Evolutionary conservation across 257 asterid species (phyloP), one percentile per base, ranked within the genome.

Genomic region (Haberlea rhodopensis): DNA sequence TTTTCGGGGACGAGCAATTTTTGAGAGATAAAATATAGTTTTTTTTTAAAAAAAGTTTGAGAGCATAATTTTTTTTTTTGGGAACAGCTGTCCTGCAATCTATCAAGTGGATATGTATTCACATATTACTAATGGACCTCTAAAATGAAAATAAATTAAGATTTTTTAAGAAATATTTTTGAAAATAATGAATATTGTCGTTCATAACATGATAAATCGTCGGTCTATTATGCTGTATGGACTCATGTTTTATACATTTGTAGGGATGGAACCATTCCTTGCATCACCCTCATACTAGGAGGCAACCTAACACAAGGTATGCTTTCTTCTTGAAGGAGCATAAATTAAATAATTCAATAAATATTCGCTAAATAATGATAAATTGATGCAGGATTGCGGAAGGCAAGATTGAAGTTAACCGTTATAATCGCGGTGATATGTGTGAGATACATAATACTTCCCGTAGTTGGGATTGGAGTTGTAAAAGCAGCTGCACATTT

Each of bases 241-340:
- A 27, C 48, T 37, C 20, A 56, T 20, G 21, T 40, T 4, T 65
- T 1, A 19, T 25, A 23, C 8, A 5, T 54, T 64, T 68, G 64
- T 58, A 91, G 98, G 68, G 87, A 80, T 65, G 95, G 87, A 71
- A 88, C 98, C 53, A 85, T 88, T 69, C 96, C 98, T 20, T 81
- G 95, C 79, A 83, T 89, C 77, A 91, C 86, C 53, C 88, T 91
- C 34, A 89, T 88, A 76, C 87, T 91, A 8, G 98, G 98, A 16
- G 98, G 96, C 67, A 91, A 89, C 79, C 86, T 91, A 34, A 85
- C 80, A 27, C 86, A 85, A 83, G 98, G 98, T 88, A 80, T 27
- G 3, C 45, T 24, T 13, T 22, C 25, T 16, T 26, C 43, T 21
- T 18, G 25, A 29, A 20, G 4, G 23, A n/a, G n/a, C n/a, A 69